Evolutionary conservation across 106 monocot genomes (phyloP).

Genomic region (Dendrobium officinale): DNA sequence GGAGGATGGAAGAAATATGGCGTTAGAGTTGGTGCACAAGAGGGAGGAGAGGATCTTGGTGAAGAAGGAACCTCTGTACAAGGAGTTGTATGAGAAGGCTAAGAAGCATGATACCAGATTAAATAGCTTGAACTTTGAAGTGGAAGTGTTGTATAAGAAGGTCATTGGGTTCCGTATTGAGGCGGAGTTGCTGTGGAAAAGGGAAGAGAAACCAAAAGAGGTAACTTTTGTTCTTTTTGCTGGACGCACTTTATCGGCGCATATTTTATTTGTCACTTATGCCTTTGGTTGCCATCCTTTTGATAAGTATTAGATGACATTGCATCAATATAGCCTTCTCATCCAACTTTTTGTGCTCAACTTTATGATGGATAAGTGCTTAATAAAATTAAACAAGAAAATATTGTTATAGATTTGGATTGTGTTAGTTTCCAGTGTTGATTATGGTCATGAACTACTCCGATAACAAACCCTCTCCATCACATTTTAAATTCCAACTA

Average conservation of each 20-base stretch:
- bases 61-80: slow-evolving; percentile 49
- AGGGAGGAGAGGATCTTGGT: slow-evolving; percentile 17
- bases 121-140: slow-evolving; percentile 47
- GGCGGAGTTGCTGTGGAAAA: slow-evolving; percentile 14
- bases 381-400: too few species aligned
- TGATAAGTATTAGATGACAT: too few species aligned
- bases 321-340: too few species aligned
- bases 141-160: slow-evolving; percentile 45
- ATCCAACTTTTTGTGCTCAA: too few species aligned
- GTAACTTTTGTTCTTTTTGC: slow-evolving; percentile 14
- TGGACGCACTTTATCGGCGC: neutral
- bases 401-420: too few species aligned
- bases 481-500: too few species aligned
- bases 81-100: slow-evolving; percentile 50
- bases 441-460: too few species aligned
- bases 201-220: slow-evolving; percentile 34
- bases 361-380: too few species aligned
- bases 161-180: slow-evolving; percentile 20
- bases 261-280: neutral
- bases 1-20: slow-evolving; percentile 12
- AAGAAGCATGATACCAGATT: slow-evolving; percentile 36
- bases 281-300: neutral
- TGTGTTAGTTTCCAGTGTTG: too few species aligned
- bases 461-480: too few species aligned
- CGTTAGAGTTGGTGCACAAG: slow-evolving; percentile 12